These are phyloP conservation scores for Tripterygium wilfordii DNA, from an alignment of 177 flowering plant species.

Conservation along the genomic window DNA sequence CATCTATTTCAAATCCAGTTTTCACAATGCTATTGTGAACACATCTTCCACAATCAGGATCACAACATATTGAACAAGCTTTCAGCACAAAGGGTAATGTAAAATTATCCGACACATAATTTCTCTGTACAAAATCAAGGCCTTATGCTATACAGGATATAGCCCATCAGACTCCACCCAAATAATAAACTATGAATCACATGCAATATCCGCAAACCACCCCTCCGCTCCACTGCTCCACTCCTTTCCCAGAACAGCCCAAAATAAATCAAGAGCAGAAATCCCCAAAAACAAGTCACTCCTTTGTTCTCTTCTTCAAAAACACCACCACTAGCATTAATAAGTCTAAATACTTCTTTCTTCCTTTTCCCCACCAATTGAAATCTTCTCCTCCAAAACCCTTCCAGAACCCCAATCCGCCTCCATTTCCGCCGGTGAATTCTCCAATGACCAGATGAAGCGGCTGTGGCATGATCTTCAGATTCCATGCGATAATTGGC, in stretches of 20 bases:
- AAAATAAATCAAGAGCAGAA: constrained; percentile 25
- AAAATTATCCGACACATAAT: constrained; percentile 19
- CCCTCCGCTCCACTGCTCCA: too few relatives aligned
- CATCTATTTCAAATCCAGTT: constrained; percentile 10
- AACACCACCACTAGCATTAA: constrained; percentile 10
- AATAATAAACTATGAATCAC: constrained; percentile 23
- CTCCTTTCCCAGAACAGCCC: constrained; percentile 9
- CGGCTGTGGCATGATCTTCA: constrained; percentile 41
- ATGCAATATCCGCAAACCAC: too few relatives aligned
- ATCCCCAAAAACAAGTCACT: constrained; percentile 17
- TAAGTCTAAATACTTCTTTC: constrained; percentile 13
- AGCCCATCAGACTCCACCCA: too few relatives aligned
- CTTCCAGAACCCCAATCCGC: constrained; percentile 22
- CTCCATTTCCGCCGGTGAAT: constrained; percentile 29
- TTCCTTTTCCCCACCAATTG: constrained; percentile 26
- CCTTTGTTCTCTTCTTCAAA: constrained; percentile 16
- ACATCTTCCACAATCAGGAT: not conserved
- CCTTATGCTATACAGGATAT: too few relatives aligned
- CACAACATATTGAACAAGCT: constrained; percentile 9
- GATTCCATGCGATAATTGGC: constrained; percentile 23
- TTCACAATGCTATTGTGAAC: constrained; percentile 15
- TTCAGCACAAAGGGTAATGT: constrained; percentile 23
- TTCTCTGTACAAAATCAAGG: constrained; percentile 14
- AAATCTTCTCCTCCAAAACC: constrained; percentile 30
- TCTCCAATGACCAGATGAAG: constrained; percentile 31